A percentile compares a stretch with the other conserved stretches of the same genome.
Evolutionary conservation across 78 protist genomes (phyloP).

Genomic region (Neovahlkampfia damariscottae): DNA sequence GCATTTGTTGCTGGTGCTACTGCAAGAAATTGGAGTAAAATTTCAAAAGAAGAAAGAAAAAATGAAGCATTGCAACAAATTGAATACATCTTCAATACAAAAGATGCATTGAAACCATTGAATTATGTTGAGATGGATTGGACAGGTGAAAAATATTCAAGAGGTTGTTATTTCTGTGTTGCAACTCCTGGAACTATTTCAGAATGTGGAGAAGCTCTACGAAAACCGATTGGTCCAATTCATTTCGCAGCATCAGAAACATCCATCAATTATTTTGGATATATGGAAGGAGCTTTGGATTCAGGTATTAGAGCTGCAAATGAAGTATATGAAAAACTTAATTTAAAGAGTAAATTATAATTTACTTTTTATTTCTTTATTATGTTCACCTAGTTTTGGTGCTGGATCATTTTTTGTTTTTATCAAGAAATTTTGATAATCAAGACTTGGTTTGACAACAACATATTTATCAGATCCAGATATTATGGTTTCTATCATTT

Average conservation of each 20-base stretch:
- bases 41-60: background rate
- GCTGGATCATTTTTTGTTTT: background rate
- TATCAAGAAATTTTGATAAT: background rate
- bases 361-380: background rate
- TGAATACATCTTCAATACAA: background rate
- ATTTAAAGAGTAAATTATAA: background rate
- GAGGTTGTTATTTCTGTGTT: background rate
- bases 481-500: background rate
- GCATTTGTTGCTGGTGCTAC: background rate
- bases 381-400: background rate
- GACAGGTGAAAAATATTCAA: background rate
- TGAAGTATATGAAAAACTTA: conserved; percentile 4
- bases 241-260: conserved; percentile 67
- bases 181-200: conserved; percentile 3
- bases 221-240: conserved; percentile 31
- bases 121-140: conserved; percentile 14
- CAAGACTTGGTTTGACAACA: background rate
- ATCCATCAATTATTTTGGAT: conserved; percentile 42
- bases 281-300: conserved; percentile 27
- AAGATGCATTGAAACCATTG: background rate
- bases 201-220: conserved; percentile 6
- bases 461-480: background rate
- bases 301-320: conserved; percentile 12
- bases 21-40: background rate
- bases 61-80: background rate